Evolutionary conservation across 768 basidiomycete genomes (phyloP).

Genomic region (Tulasnella calospora): DNA sequence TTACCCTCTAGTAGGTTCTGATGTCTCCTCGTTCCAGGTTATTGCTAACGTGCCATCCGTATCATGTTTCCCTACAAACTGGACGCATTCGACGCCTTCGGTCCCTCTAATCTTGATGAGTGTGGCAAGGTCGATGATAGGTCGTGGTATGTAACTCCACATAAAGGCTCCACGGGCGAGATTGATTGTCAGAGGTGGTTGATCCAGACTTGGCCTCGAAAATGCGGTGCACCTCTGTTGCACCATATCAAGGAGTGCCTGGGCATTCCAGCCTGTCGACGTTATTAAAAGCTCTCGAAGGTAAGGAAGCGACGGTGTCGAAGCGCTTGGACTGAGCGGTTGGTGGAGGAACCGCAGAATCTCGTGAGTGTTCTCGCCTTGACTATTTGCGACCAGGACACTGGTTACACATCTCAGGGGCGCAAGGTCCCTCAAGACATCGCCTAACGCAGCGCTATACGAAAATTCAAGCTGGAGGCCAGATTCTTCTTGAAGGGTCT

Average conservation of each 20-base stretch:
- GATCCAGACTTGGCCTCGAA: neutral
- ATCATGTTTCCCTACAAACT: neutral
- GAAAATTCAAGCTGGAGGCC: neutral
- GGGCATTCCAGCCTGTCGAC: neutral
- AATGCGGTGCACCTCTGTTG: neutral
- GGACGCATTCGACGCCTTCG: neutral
- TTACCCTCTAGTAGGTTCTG: neutral
- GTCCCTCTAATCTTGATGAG: neutral
- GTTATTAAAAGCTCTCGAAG: neutral
- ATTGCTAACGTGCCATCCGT: neutral
- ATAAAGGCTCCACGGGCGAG: neutral
- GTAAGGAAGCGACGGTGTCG: neutral
- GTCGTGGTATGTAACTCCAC: neutral
- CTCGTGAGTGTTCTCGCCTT: neutral
- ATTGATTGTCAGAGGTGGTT: neutral
- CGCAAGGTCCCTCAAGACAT: neutral
- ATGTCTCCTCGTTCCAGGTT: neutral
- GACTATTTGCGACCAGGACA: neutral
- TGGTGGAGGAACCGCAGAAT: neutral
- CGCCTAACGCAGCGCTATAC: too few species aligned
- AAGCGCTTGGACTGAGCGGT: neutral
- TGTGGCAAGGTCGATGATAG: neutral
- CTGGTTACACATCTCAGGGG: neutral
- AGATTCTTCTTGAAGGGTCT: neutral
- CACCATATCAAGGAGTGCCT: neutral